Percentiles rank a stretch among this genome's conserved stretches.
Evolutionary conservation across 2,329 filamentous ascomycete genomes (phyloP).

Genomic region (Celoporthe dispersa): DNA sequence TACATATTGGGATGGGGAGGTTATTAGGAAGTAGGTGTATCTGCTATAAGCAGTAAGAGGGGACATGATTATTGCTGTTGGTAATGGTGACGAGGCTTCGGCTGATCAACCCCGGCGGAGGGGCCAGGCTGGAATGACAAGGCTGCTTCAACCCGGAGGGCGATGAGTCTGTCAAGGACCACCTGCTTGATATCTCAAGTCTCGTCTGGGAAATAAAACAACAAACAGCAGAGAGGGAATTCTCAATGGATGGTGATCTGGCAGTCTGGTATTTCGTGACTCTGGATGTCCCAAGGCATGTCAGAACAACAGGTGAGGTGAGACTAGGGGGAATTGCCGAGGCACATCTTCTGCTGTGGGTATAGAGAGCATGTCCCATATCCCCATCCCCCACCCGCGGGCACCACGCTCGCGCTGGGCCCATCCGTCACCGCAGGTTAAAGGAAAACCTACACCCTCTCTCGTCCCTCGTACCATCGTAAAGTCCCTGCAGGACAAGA

Average conservation of each 20-base stretch:
- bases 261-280: background rate
- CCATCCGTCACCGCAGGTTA: background rate
- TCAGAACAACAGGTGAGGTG: background rate
- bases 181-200: background rate
- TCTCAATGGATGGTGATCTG: background rate
- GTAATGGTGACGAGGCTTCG: background rate
- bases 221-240: background rate
- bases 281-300: constrained; percentile 1
- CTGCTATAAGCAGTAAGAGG: constrained; percentile 41
- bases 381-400: background rate
- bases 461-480: background rate
- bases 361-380: background rate
- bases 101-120: background rate
- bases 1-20: constrained; percentile 72
- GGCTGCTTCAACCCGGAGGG: background rate
- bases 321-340: constrained; percentile 14
- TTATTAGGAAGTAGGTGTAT: constrained; percentile 74
- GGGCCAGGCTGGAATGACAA: background rate
- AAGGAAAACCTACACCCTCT: no score
- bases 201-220: background rate
- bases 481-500: background rate
- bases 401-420: background rate
- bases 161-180: background rate
- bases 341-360: background rate
- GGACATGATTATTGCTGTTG: constrained; percentile 16